phyloP scores from a whole-genome alignment of 73 alveolate genomes.

The Paramecium sonneborni region DNA sequence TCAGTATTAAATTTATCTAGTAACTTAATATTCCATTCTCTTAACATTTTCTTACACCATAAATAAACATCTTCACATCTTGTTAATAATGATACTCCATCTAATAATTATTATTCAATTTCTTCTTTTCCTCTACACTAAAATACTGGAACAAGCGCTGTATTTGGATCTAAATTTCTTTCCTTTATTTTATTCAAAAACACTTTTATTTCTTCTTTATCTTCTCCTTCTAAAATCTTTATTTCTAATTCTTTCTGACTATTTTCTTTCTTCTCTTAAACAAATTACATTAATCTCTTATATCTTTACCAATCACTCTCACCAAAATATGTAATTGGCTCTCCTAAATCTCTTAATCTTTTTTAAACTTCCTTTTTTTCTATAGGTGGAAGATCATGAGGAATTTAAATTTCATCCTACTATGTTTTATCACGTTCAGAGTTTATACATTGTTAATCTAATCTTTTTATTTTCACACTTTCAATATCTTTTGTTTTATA shows the following conservation, averaged over 20 bases:
- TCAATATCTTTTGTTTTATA: background rate
- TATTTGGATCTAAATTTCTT: conserved; percentile 42
- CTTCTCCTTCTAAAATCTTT: conserved; percentile 65
- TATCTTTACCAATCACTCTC: conserved; percentile 80
- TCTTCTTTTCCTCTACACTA: conserved; percentile 50
- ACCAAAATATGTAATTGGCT: conserved; percentile 78
- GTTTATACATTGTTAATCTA: background rate
- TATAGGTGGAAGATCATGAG: conserved; percentile 60
- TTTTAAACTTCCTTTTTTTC: conserved; percentile 51
- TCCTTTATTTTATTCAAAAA: conserved; percentile 36
- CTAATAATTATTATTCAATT: conserved; percentile 54
- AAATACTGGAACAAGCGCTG: background rate
- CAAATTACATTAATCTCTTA: conserved; percentile 64
- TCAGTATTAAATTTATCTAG: conserved; percentile 66
- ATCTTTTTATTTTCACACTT: conserved; percentile 25
- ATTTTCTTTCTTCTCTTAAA: conserved; percentile 1
- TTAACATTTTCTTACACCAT: conserved; percentile 82
- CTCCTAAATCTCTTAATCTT: conserved; percentile 63
- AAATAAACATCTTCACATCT: conserved; percentile 62
- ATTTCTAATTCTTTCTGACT: conserved; percentile 30
- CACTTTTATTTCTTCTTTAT: conserved; percentile 29
- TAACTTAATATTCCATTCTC: conserved; percentile 74
- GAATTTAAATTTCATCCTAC: background rate
- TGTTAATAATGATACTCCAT: conserved; percentile 58
- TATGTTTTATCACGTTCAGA: background rate